Percentiles rank a stretch among this genome's conserved stretches.
Evolutionary conservation across 2,329 filamentous ascomycete genomes (phyloP).

Genomic region (Sporothrix mexicana): DNA sequence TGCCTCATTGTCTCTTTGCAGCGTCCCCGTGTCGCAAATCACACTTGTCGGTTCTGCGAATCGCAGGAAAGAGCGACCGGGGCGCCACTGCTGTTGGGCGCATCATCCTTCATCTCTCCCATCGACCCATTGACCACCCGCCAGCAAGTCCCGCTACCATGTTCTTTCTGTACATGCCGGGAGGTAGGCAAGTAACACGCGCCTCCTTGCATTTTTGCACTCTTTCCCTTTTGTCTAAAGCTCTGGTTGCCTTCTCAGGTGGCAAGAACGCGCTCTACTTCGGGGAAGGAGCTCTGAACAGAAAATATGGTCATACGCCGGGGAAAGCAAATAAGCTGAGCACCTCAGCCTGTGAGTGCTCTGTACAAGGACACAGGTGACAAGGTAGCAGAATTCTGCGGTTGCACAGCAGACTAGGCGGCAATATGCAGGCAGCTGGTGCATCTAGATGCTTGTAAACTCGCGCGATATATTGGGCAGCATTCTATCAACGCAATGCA

Average conservation of each 20-base stretch:
- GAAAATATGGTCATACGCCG: too few relatives aligned
- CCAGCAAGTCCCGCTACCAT: not conserved
- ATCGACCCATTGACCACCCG: too few relatives aligned
- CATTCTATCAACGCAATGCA: not conserved
- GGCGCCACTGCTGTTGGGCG: not conserved
- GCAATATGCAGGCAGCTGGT: not conserved
- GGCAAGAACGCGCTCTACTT: not conserved
- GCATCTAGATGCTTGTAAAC: conserved; percentile 3
- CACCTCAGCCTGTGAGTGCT: too few relatives aligned
- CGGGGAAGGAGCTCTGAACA: not conserved
- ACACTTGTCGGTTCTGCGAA: conserved; percentile 27
- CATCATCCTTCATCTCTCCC: not conserved
- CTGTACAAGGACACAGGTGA: not conserved
- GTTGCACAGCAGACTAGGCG: conserved; percentile 14
- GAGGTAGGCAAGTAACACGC: not conserved
- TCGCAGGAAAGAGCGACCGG: conserved; percentile 13
- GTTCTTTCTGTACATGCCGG: not conserved
- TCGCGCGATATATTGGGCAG: not conserved
- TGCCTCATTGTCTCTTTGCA: not conserved
- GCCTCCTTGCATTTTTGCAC: not conserved
- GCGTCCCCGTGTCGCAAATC: conserved; percentile 1
- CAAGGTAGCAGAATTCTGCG: not conserved
- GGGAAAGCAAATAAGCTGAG: too few relatives aligned
- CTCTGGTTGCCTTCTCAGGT: not conserved
- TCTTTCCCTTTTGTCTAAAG: not conserved